Evolutionary conservation across 306 rosid genomes (phyloP).

Genomic region (Vigna mungo): DNA sequence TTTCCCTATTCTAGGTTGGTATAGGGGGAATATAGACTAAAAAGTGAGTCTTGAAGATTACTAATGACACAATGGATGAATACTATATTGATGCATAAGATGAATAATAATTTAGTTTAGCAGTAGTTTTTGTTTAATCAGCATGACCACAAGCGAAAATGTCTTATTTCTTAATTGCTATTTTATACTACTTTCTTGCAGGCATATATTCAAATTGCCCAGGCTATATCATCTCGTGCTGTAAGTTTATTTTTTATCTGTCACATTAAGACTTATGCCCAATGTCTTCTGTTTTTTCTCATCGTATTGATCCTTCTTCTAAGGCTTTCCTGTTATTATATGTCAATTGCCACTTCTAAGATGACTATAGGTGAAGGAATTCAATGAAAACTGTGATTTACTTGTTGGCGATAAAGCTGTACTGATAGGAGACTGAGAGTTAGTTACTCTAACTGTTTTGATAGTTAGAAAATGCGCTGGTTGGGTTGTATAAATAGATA

Average conservation of each 20-base stretch:
- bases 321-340: slow-evolving; percentile 34
- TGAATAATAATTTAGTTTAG: neutral
- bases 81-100: too few species aligned
- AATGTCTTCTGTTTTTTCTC: slow-evolving; percentile 38
- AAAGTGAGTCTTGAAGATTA: neutral
- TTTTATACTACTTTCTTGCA: slow-evolving; percentile 49
- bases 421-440: too few species aligned
- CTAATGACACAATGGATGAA: too few species aligned
- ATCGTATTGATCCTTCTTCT: slow-evolving; percentile 36
- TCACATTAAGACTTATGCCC: slow-evolving; percentile 13
- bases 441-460: too few species aligned
- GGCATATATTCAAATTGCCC: slow-evolving; percentile 97
- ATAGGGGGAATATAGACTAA: neutral
- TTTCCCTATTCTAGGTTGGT: slow-evolving; percentile 1
- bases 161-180: slow-evolving; percentile 6
- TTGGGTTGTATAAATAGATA: too few species aligned
- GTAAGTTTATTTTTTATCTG: slow-evolving; percentile 60
- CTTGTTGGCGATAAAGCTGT: slow-evolving; percentile 1
- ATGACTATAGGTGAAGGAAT: slow-evolving; percentile 14
- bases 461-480: too few species aligned
- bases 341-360: slow-evolving; percentile 6
- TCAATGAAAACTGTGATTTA: slow-evolving; percentile 2
- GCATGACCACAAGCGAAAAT: slow-evolving; percentile 1
- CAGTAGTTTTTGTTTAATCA: slow-evolving; percentile 10
- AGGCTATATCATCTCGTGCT: slow-evolving; percentile 92